Evolutionary conservation across 2,329 filamentous ascomycete genomes (phyloP), one percentile per base, ranked within the genome.

Genomic region (Alternaria sp.): DNA sequence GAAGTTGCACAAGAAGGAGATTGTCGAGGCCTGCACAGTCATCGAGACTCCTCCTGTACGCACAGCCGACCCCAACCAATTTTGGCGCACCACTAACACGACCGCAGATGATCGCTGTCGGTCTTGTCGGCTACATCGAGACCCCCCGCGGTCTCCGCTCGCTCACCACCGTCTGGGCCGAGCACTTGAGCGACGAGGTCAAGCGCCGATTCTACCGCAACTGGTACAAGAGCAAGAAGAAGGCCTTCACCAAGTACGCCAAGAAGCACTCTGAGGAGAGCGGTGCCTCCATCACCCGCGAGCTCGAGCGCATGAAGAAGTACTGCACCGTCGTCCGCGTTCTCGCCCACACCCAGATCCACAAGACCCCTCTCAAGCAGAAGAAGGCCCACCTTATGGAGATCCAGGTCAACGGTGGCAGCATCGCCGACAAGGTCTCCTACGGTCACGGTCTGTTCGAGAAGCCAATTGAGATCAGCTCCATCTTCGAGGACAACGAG

Each of bases 181-280:
- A 98, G 90, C 95, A 99, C 84, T 85, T 99, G 84, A 92, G 91
- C 85, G 95, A 99, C 84, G 95, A 98, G 87, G 82, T 99, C 84
- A 97, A 97, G 91, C 92, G 95, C 80, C 92, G 95, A 82, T 99
- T 99, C 93, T 99, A 99, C 92, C 98, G 98, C 93, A 99, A 99
- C 91, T 99, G 95, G 95, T 99, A 99, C 92, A 97, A 97, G 91
- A 93, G 90, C 89, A 99, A 99, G 94, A 98, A 97, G 93, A 99
- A 99, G 94, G 95, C 95, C 68, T 99, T 99, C 88, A 99, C 95
- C 89, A 97, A 96, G 89, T 99, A 99, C 87, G 93, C 95, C 88
- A 99, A 98, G 93, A 94, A 96, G 90, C 93, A 98, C 91, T 93
- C 94, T 70, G 94, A 98, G 88, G 90, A 85, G 87, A 91, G 84